These are phyloP conservation scores for Apiospora saccharicola DNA, from an alignment of 2,329 filamentous ascomycete genomes.

Conservation along the genomic window DNA sequence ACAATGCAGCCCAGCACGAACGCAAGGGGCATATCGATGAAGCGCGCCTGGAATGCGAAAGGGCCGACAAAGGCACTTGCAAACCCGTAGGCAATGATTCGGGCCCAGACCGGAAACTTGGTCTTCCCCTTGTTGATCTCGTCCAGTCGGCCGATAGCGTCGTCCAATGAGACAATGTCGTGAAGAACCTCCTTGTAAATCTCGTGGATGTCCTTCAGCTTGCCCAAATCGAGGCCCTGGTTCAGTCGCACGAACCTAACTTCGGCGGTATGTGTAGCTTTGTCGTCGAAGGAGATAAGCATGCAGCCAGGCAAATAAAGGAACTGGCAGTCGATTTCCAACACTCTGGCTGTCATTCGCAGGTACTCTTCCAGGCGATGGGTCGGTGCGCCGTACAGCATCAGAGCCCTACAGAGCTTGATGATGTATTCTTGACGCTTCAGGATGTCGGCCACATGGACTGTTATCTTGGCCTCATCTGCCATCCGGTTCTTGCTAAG, in stretches of 20 bases:
- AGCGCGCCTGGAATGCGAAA: conserved; percentile 76
- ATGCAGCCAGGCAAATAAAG: conserved; percentile 91
- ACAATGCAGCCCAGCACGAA: conserved; percentile 76
- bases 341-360: conserved; percentile 85
- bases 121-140: conserved; percentile 60
- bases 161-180: conserved; percentile 64
- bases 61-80: conserved; percentile 76
- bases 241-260: conserved; percentile 68
- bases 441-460: conserved; percentile 71
- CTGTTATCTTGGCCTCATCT: conserved; percentile 54
- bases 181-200: conserved; percentile 72
- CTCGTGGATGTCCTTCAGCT: conserved; percentile 66
- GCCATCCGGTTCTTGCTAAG: conserved; percentile 47
- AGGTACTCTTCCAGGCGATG: conserved; percentile 93
- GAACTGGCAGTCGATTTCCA: conserved; percentile 90
- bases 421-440: conserved; percentile 83
- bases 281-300: conserved; percentile 90
- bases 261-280: conserved; percentile 69
- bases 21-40: conserved; percentile 75
- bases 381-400: conserved; percentile 90
- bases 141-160: conserved; percentile 61
- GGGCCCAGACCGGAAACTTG: conserved; percentile 59
- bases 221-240: conserved; percentile 67
- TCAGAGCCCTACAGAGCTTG: conserved; percentile 84
- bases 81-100: conserved; percentile 73